phyloP scores from a whole-genome alignment of 164 flowering plant species.

The Paratinospora sagittata region DNA sequence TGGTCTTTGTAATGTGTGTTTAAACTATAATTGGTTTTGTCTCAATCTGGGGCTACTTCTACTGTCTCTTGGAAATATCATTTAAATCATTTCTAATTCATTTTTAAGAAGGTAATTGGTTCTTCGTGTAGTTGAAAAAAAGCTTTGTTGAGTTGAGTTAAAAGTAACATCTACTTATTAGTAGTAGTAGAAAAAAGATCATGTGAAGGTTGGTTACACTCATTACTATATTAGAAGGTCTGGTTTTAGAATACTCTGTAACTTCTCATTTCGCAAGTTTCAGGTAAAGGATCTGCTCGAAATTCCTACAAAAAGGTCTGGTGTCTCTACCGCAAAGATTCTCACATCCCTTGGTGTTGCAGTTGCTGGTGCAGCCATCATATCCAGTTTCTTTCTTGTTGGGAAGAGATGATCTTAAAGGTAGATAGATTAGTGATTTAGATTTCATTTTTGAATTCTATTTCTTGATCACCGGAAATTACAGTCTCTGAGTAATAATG shows the following conservation, averaged over 20 bases:
- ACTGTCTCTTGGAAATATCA: too few relatives aligned
- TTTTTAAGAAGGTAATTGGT: too few relatives aligned
- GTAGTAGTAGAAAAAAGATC: too few relatives aligned
- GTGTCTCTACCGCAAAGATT: constrained; percentile 33
- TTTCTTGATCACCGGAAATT: not conserved
- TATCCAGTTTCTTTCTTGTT: constrained; percentile 57
- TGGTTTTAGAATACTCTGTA: not conserved
- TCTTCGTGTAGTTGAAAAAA: not conserved
- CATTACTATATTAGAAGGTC: not conserved
- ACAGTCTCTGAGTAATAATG: not conserved
- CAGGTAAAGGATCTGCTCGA: constrained; percentile 63
- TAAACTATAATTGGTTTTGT: too few relatives aligned
- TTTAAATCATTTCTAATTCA: too few relatives aligned
- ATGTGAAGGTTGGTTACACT: not conserved
- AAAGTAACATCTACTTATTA: not conserved
- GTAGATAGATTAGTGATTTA: not conserved
- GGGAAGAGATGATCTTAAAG: constrained; percentile 34
- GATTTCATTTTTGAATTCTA: not conserved
- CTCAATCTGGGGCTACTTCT: too few relatives aligned
- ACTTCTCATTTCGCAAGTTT: not conserved
- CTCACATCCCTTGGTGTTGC: constrained; percentile 56
- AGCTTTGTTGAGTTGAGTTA: not conserved
- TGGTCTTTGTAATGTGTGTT: too few relatives aligned
- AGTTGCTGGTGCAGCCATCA: constrained; percentile 62
- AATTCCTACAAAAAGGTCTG: constrained; percentile 38